Conservation (phyloP, 1,284 basidiomycete genomes). For the Cutaneotrichosporon dermatis region DNA sequence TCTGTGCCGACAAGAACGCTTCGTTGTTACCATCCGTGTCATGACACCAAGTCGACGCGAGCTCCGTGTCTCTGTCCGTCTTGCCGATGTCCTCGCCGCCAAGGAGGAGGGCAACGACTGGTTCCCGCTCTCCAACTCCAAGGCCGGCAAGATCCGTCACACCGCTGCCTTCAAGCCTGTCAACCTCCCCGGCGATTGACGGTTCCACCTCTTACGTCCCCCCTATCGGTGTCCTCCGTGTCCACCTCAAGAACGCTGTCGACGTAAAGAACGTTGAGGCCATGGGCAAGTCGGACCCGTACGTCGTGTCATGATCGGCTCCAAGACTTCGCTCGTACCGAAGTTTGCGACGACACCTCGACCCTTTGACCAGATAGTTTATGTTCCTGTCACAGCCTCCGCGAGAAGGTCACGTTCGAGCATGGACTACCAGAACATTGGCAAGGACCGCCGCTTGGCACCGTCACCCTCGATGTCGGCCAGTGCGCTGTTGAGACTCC, state of each 20-base stretch:
- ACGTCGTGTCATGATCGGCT: constrained; percentile 72
- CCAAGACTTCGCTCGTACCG: constrained; percentile 73
- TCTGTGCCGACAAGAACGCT: constrained; percentile 74
- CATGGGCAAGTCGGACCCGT: constrained; percentile 60
- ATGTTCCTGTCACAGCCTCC: constrained; percentile 59
- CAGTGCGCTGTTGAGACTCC: constrained; percentile 62
- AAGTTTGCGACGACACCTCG: constrained; percentile 87
- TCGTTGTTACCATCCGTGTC: constrained; percentile 73
- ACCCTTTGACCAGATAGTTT: constrained; percentile 96
- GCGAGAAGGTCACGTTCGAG: constrained; percentile 66
- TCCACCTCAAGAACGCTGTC: constrained; percentile 78
- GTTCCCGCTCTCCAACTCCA: constrained; percentile 81
- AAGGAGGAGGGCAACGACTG: constrained; percentile 73
- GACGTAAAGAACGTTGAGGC: constrained; percentile 93
- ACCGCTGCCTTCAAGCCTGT: constrained; percentile 93
- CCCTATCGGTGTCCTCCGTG: constrained; percentile 84
- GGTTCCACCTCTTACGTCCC: constrained; percentile 80
- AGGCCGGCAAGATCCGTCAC: constrained; percentile 72
- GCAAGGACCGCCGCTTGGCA: constrained; percentile 67
- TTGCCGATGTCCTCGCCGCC: constrained; percentile 73
- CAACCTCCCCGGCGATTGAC: constrained; percentile 83
- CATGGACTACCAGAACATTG: constrained; percentile 93
- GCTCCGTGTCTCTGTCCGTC: constrained; percentile 68
- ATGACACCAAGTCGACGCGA: constrained; percentile 69
- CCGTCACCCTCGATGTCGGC: constrained; percentile 67